Evolutionary conservation across 352 stramenopile genomes (phyloP), one percentile per base, ranked within the genome.

Genomic region (Thalassiosira sp.): DNA sequence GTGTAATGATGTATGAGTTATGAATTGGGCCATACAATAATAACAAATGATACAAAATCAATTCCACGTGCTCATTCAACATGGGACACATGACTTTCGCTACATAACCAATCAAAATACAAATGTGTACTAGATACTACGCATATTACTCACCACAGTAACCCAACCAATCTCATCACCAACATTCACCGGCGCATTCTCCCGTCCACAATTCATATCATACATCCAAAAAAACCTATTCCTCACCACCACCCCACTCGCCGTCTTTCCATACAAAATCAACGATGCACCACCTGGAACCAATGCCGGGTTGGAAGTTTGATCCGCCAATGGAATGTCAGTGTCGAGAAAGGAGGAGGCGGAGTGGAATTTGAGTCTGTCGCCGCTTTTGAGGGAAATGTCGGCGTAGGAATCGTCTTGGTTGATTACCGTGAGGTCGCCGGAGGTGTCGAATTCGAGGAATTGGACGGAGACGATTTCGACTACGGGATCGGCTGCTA

Each of bases 171-270:
- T 68, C 18, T 70, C 43, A 62, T 81, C 52, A 16, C 56, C 72
- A 8, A 45, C 42, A 33, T 72, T 51, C 16, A 81, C 43, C 13
- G 72, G 64, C 5, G 31, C 25, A 61, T 60, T 72, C 6, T 72
- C 67, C 35, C 52, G 31, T 18, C 43, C 67, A 58, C 73, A 82
- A 60, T 66, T 58, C 16, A 42, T 82, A 42, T 75, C 35, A 42
- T 82, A 82, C 0, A 61, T 51, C 66, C 65, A 82, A 68, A 77
- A 82, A 35, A 82, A 82, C 11, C 73, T 22, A 73, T 82, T 82
- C 27, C 73, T 62, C 16, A 77, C 40, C 7, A 66, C 15, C 22
- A 27, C 60, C 11, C 73, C 73, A 33, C 49, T 60, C 3, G 35
- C 60, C 3, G 65, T 82, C 45, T 61, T 76, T 35, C 66, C 73